Conservation (phyloP, 495 filamentous ascomycete genomes). For the Tuber borchii region DNA sequence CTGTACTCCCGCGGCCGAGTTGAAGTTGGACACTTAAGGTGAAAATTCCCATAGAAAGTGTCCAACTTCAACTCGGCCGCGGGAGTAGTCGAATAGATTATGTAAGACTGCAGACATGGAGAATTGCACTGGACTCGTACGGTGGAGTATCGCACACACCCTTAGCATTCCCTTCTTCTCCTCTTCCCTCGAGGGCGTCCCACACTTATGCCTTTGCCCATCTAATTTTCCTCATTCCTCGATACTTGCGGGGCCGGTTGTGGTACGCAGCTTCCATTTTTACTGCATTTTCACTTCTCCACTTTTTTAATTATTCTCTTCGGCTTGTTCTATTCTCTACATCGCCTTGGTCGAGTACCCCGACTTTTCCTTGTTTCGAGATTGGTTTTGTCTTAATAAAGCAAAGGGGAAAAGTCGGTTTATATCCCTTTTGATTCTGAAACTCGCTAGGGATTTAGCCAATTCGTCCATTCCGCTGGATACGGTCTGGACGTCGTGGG, state of each 20-base stretch:
- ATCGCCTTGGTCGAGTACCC: background rate
- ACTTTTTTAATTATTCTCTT: background rate
- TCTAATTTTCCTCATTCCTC: background rate
- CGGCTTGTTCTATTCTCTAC: background rate
- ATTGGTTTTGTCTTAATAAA: background rate
- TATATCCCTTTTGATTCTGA: background rate
- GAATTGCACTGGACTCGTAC: background rate
- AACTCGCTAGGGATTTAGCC: background rate
- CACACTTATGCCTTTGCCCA: background rate
- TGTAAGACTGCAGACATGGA: background rate
- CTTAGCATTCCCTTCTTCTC: background rate
- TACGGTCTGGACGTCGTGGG: background rate
- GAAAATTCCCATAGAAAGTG: too few relatives aligned
- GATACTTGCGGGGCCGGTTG: background rate
- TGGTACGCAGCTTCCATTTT: background rate
- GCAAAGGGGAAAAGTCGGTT: background rate
- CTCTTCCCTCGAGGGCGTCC: background rate
- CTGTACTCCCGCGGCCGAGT: too few relatives aligned
- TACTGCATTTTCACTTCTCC: background rate
- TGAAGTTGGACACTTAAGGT: too few relatives aligned
- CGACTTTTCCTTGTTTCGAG: background rate
- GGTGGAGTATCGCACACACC: background rate
- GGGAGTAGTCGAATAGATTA: background rate
- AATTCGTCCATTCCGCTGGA: constrained; percentile 2
- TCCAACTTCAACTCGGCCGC: too few relatives aligned